These are phyloP conservation scores for Chenopodium quinoa DNA, from an alignment of 148 eudicot species.

Conservation along the genomic window DNA sequence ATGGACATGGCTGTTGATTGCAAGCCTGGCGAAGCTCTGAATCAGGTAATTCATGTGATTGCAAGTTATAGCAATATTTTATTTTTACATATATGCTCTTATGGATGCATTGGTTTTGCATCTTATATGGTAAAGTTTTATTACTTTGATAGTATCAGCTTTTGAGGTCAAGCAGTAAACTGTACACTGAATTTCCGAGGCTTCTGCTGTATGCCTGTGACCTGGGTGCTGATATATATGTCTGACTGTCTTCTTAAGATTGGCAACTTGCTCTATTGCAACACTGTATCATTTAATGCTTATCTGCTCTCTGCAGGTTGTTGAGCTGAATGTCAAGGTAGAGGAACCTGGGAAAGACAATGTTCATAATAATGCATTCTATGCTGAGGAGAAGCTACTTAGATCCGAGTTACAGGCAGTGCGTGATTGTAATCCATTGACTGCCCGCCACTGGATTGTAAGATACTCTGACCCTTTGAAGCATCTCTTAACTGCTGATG, in stretches of 20 bases:
- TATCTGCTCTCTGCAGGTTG: constrained; percentile 47
- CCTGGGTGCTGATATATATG: background rate
- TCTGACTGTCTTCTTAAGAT: background rate
- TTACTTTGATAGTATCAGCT: background rate
- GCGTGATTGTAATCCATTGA: constrained; percentile 86
- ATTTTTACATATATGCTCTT: background rate
- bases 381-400: constrained; percentile 84
- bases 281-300: too few species aligned
- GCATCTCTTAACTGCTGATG: constrained; percentile 1
- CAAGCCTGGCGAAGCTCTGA: constrained; percentile 89
- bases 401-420: constrained; percentile 79
- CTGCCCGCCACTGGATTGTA: constrained; percentile 99
- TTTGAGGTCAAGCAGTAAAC: background rate
- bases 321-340: constrained; percentile 88
- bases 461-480: constrained; percentile 27
- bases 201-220: background rate
- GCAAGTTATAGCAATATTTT: background rate
- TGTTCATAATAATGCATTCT: constrained; percentile 92
- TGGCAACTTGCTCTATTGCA: background rate
- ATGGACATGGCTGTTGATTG: constrained; percentile 99
- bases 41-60: constrained; percentile 60
- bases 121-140: background rate
- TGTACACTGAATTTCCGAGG: background rate
- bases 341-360: constrained; percentile 90
- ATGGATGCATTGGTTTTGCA: constrained; percentile 1